Percentiles rank a stretch among this genome's conserved stretches.
Evolutionary conservation across 805 yeast species (phyloP).

Genomic region (Wickerhamomyces ciferrii): DNA sequence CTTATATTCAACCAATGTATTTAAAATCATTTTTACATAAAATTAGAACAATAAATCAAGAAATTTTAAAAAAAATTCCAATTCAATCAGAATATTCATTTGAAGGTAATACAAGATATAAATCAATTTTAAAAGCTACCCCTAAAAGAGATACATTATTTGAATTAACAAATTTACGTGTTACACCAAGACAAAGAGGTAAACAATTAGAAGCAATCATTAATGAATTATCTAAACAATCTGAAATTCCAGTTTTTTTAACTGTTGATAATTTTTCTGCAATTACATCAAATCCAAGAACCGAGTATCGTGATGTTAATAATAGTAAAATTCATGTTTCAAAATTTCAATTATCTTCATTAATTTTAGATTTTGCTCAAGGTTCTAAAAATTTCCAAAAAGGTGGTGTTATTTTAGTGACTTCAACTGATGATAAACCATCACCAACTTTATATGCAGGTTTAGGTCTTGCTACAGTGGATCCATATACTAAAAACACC

Average conservation of each 20-base stretch:
- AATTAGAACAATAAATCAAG: conserved; percentile 40
- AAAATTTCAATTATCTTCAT: conserved; percentile 59
- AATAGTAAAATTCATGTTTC: conserved; percentile 52
- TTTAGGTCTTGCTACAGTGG: conserved; percentile 43
- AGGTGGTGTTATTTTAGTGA: conserved; percentile 66
- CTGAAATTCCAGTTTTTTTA: conserved; percentile 50
- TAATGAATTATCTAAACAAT: conserved; percentile 48
- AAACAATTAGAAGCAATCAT: conserved; percentile 49
- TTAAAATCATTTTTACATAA: conserved; percentile 54
- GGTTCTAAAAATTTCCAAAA: conserved; percentile 47
- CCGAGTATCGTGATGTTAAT: conserved; percentile 55
- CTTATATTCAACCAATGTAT: conserved; percentile 77
- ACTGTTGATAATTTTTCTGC: conserved; percentile 75
- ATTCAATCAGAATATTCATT: conserved; percentile 29
- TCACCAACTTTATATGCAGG: conserved; percentile 57
- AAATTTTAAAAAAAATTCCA: conserved; percentile 28
- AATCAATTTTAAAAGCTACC: conserved; percentile 22
- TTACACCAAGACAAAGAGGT: conserved; percentile 32
- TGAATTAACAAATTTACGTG: conserved; percentile 38
- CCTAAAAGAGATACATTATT: conserved; percentile 28
- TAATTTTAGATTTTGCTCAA: conserved; percentile 45
- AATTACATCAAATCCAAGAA: conserved; percentile 44
- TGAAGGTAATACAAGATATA: conserved; percentile 26
- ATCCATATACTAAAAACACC: conserved; percentile 46
- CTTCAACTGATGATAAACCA: conserved; percentile 47